Conservation (phyloP, 2,329 filamentous ascomycete species). For the Hypoxylon sp. region DNA sequence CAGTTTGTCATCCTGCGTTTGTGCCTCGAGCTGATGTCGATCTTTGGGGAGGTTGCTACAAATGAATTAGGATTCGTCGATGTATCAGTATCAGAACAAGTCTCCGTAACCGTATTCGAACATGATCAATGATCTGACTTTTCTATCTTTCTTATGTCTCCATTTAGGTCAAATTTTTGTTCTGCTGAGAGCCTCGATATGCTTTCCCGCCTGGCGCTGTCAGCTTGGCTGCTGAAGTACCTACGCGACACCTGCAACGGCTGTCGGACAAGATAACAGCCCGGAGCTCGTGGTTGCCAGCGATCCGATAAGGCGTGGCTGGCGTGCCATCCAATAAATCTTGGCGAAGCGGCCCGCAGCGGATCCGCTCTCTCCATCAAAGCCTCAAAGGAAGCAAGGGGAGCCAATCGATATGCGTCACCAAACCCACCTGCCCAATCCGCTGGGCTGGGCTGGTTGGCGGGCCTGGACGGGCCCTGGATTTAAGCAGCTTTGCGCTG, state of each 20-base stretch:
- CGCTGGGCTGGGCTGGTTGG: too few species aligned
- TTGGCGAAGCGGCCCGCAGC: background rate
- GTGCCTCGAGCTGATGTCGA: too few species aligned
- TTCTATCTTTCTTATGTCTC: too few species aligned
- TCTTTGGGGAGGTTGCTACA: too few species aligned
- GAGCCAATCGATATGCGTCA: conserved; percentile 24
- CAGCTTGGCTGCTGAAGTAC: background rate
- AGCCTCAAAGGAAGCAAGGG: conserved; percentile 3
- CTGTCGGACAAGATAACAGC: background rate
- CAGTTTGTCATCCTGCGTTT: conserved; percentile 17
- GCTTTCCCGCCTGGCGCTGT: background rate
- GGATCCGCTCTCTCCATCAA: background rate
- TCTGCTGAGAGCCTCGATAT: too few species aligned
- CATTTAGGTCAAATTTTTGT: too few species aligned
- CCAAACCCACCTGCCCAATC: conserved; percentile 25
- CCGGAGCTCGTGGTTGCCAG: background rate
- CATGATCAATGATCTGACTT: too few species aligned
- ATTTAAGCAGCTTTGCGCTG: conserved; percentile 2
- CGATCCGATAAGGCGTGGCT: background rate
- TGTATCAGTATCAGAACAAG: too few species aligned
- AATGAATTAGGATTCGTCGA: too few species aligned
- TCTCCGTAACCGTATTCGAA: too few species aligned
- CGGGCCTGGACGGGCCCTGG: too few species aligned
- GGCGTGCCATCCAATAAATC: background rate
- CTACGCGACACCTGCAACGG: background rate